These are phyloP conservation scores for Ophiostoma perfectum DNA, from an alignment of 2,329 filamentous ascomycete species.

Conservation along the genomic window DNA sequence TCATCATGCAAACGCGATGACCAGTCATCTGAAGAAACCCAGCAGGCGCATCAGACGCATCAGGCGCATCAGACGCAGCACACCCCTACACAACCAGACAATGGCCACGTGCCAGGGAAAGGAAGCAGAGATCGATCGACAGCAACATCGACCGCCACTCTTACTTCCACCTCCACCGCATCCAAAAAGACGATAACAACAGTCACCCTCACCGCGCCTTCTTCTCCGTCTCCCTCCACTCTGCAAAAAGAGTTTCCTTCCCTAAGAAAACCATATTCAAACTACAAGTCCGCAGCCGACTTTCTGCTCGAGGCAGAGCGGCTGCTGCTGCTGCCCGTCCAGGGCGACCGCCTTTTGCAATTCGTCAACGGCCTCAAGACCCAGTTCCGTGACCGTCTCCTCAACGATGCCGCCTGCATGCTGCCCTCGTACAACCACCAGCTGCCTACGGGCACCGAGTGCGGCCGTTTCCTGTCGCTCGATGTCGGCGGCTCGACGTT, in stretches of 20 bases:
- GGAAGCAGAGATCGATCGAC: slow-evolving; percentile 6
- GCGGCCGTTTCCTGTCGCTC: slow-evolving; percentile 55
- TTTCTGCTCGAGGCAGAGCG: slow-evolving; percentile 55
- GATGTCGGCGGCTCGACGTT: slow-evolving; percentile 67
- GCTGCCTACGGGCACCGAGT: slow-evolving; percentile 55
- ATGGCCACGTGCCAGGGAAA: slow-evolving; percentile 14
- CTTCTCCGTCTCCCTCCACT: slow-evolving; percentile 14
- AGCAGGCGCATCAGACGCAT: slow-evolving; percentile 5
- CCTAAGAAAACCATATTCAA: neutral
- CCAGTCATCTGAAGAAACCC: neutral
- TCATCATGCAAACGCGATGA: neutral
- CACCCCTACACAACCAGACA: neutral
- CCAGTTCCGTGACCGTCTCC: slow-evolving; percentile 51
- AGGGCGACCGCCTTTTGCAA: slow-evolving; percentile 40
- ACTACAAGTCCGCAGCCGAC: slow-evolving; percentile 29
- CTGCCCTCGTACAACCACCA: slow-evolving; percentile 61
- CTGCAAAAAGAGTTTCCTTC: neutral
- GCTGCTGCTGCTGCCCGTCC: slow-evolving; percentile 45
- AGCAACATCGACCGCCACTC: neutral
- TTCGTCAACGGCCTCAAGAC: slow-evolving; percentile 48
- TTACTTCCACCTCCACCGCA: slow-evolving; percentile 4
- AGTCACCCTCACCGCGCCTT: slow-evolving; percentile 6
- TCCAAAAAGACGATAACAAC: slow-evolving; percentile 14
- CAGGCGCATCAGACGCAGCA: neutral
- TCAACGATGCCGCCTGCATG: slow-evolving; percentile 54